A percentile compares a stretch with the other conserved stretches of the same genome.
These are phyloP conservation scores for Penstemon barbatus DNA, from an alignment of 257 asterid genomes.

Conservation along the genomic window DNA sequence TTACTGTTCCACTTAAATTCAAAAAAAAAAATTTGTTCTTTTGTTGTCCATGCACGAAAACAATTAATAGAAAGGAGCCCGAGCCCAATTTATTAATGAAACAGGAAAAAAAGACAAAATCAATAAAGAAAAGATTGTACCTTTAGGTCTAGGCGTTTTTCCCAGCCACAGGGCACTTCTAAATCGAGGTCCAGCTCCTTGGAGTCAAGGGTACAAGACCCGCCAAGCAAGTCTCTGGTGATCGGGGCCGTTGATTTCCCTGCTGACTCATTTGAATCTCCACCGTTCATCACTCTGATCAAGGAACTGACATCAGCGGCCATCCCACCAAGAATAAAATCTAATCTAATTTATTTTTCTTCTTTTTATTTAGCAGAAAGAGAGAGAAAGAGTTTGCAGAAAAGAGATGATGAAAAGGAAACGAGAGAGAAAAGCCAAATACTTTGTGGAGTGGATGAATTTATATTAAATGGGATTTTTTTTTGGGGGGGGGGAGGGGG, in stretches of 20 bases:
- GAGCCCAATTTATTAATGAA: not conserved
- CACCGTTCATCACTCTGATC: slow-evolving; percentile 65
- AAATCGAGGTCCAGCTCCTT: slow-evolving; percentile 87
- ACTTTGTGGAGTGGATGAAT: not conserved
- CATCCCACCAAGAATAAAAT: slow-evolving; percentile 38
- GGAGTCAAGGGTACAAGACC: slow-evolving; percentile 56
- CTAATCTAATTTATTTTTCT: not conserved
- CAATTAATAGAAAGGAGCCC: not conserved
- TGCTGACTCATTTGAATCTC: slow-evolving; percentile 36
- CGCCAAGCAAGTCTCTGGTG: slow-evolving; percentile 84
- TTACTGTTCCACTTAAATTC: no score
- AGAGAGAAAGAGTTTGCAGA: not conserved
- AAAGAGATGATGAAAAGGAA: not conserved
- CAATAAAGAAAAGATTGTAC: slow-evolving; percentile 28
- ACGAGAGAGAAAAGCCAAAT: not conserved
- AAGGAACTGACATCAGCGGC: slow-evolving; percentile 87
- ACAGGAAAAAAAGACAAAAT: not conserved
- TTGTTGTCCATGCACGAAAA: not conserved
- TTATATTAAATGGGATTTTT: slow-evolving; percentile 25
- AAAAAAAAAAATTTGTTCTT: no score
- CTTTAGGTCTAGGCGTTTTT: slow-evolving; percentile 83
- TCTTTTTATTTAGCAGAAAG: slow-evolving; percentile 17
- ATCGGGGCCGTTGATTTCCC: slow-evolving; percentile 61
- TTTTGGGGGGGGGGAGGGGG: slow-evolving; percentile 24
- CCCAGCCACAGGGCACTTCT: slow-evolving; percentile 96